Percentiles rank a stretch among this genome's conserved stretches.
Conservation (phyloP, 2,329 filamentous ascomycete species). For the Hypoxylon sp. region DNA sequence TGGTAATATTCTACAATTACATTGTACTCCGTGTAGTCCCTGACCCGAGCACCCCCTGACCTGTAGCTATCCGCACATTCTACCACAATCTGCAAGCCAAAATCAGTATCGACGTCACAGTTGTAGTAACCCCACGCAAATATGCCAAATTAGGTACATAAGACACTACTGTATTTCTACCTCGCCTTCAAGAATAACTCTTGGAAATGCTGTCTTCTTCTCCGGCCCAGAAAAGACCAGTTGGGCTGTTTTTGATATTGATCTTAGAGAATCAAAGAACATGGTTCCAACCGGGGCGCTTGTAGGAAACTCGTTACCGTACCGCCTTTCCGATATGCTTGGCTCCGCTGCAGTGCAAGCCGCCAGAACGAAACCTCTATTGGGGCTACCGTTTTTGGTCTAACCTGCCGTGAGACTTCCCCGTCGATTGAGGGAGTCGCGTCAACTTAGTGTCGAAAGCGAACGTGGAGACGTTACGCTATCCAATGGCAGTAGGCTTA, state of each 20-base stretch:
- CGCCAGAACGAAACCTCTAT: not conserved
- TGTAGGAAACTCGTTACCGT: slow-evolving; percentile 61
- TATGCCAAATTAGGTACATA: not conserved
- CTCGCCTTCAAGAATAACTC: not conserved
- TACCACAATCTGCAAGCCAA: too few relatives aligned
- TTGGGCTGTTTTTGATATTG: slow-evolving; percentile 59
- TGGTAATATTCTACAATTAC: too few relatives aligned
- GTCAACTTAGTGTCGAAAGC: not conserved
- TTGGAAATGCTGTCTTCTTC: slow-evolving; percentile 45
- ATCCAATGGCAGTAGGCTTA: slow-evolving; percentile 8
- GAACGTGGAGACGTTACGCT: not conserved
- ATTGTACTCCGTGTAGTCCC: too few relatives aligned
- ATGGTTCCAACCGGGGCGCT: slow-evolving; percentile 66
- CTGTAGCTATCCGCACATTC: too few relatives aligned
- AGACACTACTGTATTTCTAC: not conserved
- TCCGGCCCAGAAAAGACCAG: slow-evolving; percentile 59
- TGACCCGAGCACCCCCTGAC: too few relatives aligned
- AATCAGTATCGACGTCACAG: too few relatives aligned
- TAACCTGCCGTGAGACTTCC: not conserved
- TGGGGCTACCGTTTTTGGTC: not conserved
- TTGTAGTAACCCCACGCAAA: too few relatives aligned
- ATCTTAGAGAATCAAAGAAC: slow-evolving; percentile 63
- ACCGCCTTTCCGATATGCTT: slow-evolving; percentile 65
- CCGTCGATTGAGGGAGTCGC: not conserved
- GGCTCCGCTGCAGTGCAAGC: slow-evolving; percentile 60